Evolutionary conservation across 129 eudicot genomes (phyloP), one percentile per base, ranked within the genome.

Genomic region (Scalesia atractyloides): DNA sequence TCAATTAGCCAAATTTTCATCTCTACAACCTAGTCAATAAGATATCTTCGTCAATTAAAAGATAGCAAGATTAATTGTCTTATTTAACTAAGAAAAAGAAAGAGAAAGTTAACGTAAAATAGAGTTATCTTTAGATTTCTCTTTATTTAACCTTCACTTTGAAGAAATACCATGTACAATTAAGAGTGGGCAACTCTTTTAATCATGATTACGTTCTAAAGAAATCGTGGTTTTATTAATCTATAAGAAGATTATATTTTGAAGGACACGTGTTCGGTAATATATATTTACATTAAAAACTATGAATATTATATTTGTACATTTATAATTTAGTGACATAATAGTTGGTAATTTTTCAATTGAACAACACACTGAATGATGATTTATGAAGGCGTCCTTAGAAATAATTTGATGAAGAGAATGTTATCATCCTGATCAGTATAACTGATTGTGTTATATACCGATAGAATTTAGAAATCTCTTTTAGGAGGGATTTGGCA

Each of bases 81-180:
- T 14, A 22, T 49, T 14, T 22, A 15, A 48, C 47, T 9, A 10
- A 22, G 3, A 51, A 20, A 70, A 70, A 14, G 19, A 70, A 54
- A 19, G n/a, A 56, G 39, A 56, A 57, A 14, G 54, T 54, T 70
- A 43, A 43, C 54, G 66, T 70, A 70, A 70, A 70, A 3, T 56
- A 20, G 66, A 70, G 13, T 54, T 70, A 20, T 56, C 17, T 50
- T 11, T 56, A 11, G 26, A 20, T 22, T 34, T 36, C 9, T 70
- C 5, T 33, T 12, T 34, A 39, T 14, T 14, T 41, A 56, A 54
- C 7, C 75, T 70, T 70, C 14, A 56, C 22, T 19, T 70, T 11
- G 46, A 52, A 53, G 50, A 67, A 67, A 48, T 12, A 22, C 15
- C 24, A 43, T 12, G 46, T 14, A n/a, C 10, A 4, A 54, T 8